Conservation (phyloP, 305 asterid genomes). For the Solanum hybrid region DNA sequence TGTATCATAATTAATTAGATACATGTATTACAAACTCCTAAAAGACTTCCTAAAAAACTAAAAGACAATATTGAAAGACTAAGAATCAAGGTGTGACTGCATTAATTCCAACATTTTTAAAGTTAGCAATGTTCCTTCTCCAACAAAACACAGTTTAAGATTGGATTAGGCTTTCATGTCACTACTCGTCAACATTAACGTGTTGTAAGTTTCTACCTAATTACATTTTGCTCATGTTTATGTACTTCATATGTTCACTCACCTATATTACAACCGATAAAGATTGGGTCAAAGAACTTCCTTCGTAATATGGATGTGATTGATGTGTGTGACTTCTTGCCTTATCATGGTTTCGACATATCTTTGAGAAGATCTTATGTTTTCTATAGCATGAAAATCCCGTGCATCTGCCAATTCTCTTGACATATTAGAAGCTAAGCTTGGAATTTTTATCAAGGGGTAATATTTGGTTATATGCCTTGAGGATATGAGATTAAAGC, state of each 20-base stretch:
- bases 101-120: too few species aligned
- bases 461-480: constrained; percentile 33
- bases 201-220: background rate
- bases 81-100: too few species aligned
- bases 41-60: too few species aligned
- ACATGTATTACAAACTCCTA: too few species aligned
- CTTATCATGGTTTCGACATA: background rate
- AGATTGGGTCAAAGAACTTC: background rate
- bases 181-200: background rate
- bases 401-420: constrained; percentile 3
- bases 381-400: background rate
- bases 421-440: constrained; percentile 19
- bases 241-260: background rate
- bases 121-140: background rate
- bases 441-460: constrained; percentile 20
- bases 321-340: background rate
- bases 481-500: constrained; percentile 38
- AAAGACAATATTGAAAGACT: too few species aligned
- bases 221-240: background rate
- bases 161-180: background rate
- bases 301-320: background rate
- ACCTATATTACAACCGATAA: background rate
- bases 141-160: background rate
- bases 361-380: background rate
- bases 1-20: too few species aligned